Evolutionary conservation across 345 rosid genomes (phyloP).

Genomic region (Excoecaria agallocha): DNA sequence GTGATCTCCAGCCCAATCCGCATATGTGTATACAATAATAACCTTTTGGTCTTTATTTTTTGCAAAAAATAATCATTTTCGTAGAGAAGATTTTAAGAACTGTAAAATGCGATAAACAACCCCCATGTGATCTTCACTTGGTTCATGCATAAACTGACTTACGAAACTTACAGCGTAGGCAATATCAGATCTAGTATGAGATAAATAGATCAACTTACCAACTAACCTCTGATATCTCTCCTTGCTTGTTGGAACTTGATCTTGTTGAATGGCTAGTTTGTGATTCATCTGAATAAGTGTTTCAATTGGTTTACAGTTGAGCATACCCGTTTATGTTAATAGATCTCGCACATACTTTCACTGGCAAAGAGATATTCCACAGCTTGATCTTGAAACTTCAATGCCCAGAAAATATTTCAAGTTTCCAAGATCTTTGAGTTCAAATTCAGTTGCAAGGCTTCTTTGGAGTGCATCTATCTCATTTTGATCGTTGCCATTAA

Average conservation of each 20-base stretch:
- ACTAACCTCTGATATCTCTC: neutral
- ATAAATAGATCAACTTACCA: neutral
- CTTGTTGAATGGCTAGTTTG: neutral
- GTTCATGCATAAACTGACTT: conserved; percentile 8
- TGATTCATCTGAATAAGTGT: neutral
- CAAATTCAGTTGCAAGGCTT: neutral
- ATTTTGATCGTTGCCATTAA: too few species aligned
- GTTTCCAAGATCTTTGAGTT: neutral
- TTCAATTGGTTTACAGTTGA: neutral
- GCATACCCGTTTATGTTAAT: neutral
- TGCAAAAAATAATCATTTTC: too few species aligned
- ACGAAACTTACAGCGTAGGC: neutral
- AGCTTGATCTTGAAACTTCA: neutral
- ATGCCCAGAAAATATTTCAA: neutral
- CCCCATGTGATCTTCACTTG: conserved; percentile 3
- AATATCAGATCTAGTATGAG: neutral
- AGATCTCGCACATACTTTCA: neutral
- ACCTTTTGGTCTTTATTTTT: too few species aligned
- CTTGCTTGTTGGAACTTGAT: neutral
- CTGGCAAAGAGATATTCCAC: neutral
- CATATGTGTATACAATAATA: too few species aligned
- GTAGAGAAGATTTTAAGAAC: neutral
- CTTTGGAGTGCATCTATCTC: too few species aligned
- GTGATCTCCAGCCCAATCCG: too few species aligned
- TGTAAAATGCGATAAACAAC: neutral